These are phyloP conservation scores for Agarophyton chilense DNA, from an alignment of 23 red algal genomes.

Conservation along the genomic window DNA sequence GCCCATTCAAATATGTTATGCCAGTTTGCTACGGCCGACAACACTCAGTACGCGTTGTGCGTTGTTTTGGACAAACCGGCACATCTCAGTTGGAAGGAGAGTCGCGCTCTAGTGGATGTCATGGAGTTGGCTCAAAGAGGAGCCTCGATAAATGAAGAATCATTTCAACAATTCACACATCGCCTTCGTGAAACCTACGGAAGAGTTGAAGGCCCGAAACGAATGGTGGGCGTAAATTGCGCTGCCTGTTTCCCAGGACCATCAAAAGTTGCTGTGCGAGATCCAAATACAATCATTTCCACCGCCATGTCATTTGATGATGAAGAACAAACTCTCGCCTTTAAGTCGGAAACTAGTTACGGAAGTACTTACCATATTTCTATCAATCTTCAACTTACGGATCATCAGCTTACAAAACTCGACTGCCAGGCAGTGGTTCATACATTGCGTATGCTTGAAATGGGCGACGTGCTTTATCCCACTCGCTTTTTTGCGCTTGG, in stretches of 20 bases:
- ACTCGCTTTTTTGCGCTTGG: slow-evolving; percentile 14
- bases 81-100: slow-evolving; percentile 53
- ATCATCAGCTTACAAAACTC: slow-evolving; percentile 17
- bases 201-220: slow-evolving; percentile 19
- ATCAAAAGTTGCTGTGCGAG: neutral
- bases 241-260: slow-evolving; percentile 30
- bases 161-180: neutral
- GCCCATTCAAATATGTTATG: neutral
- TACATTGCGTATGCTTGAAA: slow-evolving; percentile 49
- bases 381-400: slow-evolving; percentile 7
- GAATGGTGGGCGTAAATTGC: neutral
- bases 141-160: neutral
- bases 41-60: slow-evolving; percentile 15
- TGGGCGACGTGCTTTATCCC: slow-evolving; percentile 29
- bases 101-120: slow-evolving; percentile 26
- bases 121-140: slow-evolving; percentile 16
- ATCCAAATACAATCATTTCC: slow-evolving; percentile 27
- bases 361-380: slow-evolving; percentile 4
- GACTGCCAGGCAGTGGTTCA: slow-evolving; percentile 37
- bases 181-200: slow-evolving; percentile 27
- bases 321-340: neutral
- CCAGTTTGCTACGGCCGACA: neutral
- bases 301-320: neutral
- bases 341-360: slow-evolving; percentile 14
- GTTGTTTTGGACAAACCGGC: slow-evolving; percentile 31